phyloP scores from a whole-genome alignment of 768 basidiomycete genomes.

The Cystofilobasidium macerans region DNA sequence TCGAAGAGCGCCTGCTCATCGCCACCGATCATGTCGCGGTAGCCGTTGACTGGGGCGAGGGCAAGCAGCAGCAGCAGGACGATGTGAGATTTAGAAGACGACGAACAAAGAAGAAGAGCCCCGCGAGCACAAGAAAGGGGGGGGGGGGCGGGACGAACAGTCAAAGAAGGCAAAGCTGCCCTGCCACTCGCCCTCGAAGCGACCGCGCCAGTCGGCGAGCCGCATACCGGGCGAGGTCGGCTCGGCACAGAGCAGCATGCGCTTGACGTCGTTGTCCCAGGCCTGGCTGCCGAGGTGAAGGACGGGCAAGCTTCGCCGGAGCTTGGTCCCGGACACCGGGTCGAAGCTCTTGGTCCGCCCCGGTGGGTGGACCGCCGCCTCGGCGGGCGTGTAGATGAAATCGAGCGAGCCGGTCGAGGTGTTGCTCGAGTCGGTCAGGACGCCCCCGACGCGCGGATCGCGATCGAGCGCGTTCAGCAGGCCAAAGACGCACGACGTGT shows the following conservation, averaged over 20 bases:
- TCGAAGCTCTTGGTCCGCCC: not conserved
- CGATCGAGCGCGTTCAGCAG: slow-evolving; percentile 18
- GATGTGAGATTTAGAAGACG: not conserved
- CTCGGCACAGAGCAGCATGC: slow-evolving; percentile 12
- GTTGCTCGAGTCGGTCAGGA: slow-evolving; percentile 8
- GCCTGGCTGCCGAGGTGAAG: not conserved
- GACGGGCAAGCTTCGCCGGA: slow-evolving; percentile 5
- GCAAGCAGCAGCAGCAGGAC: not conserved
- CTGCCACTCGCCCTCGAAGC: slow-evolving; percentile 20
- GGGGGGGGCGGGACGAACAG: not conserved
- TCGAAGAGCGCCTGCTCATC: not conserved
- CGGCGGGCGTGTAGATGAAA: slow-evolving; percentile 10
- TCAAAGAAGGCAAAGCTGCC: not conserved
- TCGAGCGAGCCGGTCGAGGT: slow-evolving; percentile 5
- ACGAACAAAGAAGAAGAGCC: too few relatives aligned
- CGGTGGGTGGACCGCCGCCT: not conserved
- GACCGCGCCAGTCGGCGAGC: slow-evolving; percentile 11
- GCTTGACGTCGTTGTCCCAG: slow-evolving; percentile 14
- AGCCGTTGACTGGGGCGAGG: slow-evolving; percentile 19
- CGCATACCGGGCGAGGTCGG: not conserved
- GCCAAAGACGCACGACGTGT: slow-evolving; percentile 1
- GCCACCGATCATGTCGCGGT: slow-evolving; percentile 21
- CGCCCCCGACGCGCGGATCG: slow-evolving; percentile 9
- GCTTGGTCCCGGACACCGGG: slow-evolving; percentile 1
- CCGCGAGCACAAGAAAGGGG: too few relatives aligned